These are phyloP conservation scores for Naganishia liquefaciens DNA, from an alignment of 1,284 basidiomycete genomes.

Conservation along the genomic window DNA sequence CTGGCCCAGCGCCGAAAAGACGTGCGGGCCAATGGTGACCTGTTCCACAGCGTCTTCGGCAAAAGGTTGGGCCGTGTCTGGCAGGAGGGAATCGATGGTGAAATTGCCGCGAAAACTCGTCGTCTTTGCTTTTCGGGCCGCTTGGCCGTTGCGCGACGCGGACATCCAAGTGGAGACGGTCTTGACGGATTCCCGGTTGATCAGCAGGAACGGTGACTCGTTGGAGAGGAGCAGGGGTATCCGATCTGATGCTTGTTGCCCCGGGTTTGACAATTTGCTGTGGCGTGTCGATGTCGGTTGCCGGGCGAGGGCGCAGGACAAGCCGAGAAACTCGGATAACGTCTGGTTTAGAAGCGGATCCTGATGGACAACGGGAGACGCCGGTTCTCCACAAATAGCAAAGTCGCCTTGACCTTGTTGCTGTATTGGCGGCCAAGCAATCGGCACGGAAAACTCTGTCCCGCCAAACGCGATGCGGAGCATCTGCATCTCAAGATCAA, in stretches of 20 bases:
- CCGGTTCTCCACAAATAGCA: conserved; percentile 20
- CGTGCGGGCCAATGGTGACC: conserved; percentile 24
- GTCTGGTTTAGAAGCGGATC: conserved; percentile 19
- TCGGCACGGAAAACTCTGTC: conserved; percentile 11
- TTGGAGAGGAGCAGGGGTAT: conserved; percentile 29
- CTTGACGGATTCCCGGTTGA: conserved; percentile 28
- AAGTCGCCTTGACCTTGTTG: background rate
- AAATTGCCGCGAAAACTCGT: conserved; percentile 32
- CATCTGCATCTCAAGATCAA: conserved; percentile 11
- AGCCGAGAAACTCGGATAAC: conserved; percentile 24
- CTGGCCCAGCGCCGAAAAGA: conserved; percentile 29
- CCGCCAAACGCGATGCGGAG: conserved; percentile 12
- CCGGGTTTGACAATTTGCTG: conserved; percentile 8
- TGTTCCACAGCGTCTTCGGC: conserved; percentile 23
- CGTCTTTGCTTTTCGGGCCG: conserved; percentile 2
- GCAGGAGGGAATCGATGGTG: conserved; percentile 5
- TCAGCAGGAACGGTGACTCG: conserved; percentile 32
- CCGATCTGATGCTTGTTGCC: conserved; percentile 9
- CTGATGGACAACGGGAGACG: conserved; percentile 12
- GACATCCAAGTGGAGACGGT: conserved; percentile 22
- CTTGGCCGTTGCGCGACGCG: background rate
- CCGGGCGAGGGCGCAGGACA: conserved; percentile 22
- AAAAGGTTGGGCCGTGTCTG: conserved; percentile 9
- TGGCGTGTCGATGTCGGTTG: conserved; percentile 15
- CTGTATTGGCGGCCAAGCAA: background rate